These are phyloP conservation scores for Volvox reticuliferus DNA, from an alignment of 139 green algal genomes.

Conservation along the genomic window DNA sequence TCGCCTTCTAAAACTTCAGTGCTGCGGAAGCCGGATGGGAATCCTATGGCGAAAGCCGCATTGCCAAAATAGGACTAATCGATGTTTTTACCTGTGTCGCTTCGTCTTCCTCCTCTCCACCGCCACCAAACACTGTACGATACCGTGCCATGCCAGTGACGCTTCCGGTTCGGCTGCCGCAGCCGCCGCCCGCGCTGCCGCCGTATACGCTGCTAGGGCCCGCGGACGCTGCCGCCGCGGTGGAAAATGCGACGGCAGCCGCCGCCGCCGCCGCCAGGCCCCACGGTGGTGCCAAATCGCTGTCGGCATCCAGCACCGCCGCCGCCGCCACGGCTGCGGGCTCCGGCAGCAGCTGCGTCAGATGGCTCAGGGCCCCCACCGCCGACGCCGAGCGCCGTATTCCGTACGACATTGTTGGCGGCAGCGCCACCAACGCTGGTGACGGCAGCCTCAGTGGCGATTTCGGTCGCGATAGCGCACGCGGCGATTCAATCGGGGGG, in stretches of 20 bases:
- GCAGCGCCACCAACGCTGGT: neutral
- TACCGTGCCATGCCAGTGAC: neutral
- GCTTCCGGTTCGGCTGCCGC: neutral
- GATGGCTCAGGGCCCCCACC: neutral
- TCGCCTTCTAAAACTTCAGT: too few relatives aligned
- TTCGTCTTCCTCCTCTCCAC: conserved; percentile 44
- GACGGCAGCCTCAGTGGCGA: neutral
- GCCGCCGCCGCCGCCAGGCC: neutral
- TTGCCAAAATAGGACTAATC: too few relatives aligned
- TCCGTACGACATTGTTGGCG: neutral
- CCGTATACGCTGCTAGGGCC: neutral
- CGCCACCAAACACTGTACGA: conserved; percentile 24
- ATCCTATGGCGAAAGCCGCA: too few relatives aligned
- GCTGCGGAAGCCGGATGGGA: too few relatives aligned
- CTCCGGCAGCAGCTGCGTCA: neutral
- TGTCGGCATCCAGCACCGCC: conserved; percentile 26
- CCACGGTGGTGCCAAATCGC: neutral
- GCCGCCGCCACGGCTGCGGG: conserved; percentile 24
- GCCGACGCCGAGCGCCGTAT: neutral
- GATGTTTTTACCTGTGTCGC: conserved; percentile 7
- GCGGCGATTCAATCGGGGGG: neutral
- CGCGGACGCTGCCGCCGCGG: neutral
- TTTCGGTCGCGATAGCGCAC: neutral
- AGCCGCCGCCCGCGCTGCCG: neutral
- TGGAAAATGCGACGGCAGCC: neutral